Conservation (phyloP, 805 yeast genomes). For the Suhomyces faveliae region DNA sequence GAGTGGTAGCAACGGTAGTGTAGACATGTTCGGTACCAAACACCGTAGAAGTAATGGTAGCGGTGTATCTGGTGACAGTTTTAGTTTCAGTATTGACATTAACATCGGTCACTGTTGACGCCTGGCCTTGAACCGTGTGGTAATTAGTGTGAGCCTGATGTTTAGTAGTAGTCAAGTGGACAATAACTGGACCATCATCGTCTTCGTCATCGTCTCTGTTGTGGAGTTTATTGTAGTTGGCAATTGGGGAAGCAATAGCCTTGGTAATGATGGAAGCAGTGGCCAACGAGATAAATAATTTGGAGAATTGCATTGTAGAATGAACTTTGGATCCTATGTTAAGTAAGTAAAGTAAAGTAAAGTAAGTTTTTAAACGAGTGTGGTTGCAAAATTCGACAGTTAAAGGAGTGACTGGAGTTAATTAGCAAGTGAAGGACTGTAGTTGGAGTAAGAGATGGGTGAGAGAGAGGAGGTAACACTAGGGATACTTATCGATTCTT, state of each 20-base stretch:
- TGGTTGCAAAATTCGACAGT: conserved; percentile 4
- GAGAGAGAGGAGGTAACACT: conserved; percentile 8
- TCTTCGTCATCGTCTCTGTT: conserved; percentile 15
- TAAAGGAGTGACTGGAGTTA: conserved; percentile 21
- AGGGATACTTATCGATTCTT: conserved; percentile 10
- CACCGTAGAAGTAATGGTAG: conserved; percentile 43
- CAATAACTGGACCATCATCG: conserved; percentile 28
- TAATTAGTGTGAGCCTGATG: conserved; percentile 34
- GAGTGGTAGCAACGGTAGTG: conserved; percentile 35
- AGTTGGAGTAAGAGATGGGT: conserved; percentile 13
- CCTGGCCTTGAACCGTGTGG: conserved; percentile 30
- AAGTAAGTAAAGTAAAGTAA: conserved; percentile 4
- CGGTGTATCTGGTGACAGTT: conserved; percentile 42
- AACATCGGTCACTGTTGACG: conserved; percentile 29
- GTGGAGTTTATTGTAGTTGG: conserved; percentile 4
- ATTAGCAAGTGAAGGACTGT: conserved; percentile 16
- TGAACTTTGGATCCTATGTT: conserved; percentile 5
- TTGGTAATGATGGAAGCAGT: conserved; percentile 20
- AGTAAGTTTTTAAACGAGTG: conserved; percentile 6
- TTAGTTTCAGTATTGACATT: conserved; percentile 31
- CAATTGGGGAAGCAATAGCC: conserved; percentile 20
- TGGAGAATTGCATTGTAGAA: conserved; percentile 27
- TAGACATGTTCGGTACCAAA: conserved; percentile 37
- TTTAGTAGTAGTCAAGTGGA: conserved; percentile 35
- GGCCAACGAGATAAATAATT: conserved; percentile 18